A percentile compares a stretch with the other conserved stretches of the same genome.
Conservation (phyloP, 345 rosid genomes). For the Schrenkiella parvula region DNA sequence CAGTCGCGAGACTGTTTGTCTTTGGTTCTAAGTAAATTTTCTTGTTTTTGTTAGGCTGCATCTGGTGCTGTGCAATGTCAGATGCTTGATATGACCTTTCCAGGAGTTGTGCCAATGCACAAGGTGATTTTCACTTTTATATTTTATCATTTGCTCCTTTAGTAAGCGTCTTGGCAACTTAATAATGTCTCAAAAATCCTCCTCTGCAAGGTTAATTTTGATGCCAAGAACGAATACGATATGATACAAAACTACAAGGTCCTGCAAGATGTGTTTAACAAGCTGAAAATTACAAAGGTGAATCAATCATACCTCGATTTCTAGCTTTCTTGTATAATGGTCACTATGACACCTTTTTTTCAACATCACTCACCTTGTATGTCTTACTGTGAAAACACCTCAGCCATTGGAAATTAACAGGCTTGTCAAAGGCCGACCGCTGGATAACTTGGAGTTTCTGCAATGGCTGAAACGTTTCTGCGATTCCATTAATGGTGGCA, state of each 20-base stretch:
- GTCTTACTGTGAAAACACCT: neutral
- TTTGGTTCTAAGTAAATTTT: neutral
- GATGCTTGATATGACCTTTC: constrained; percentile 89
- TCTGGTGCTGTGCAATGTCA: constrained; percentile 99
- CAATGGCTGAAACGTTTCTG: constrained; percentile 97
- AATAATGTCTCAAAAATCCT: neutral
- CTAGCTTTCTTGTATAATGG: neutral
- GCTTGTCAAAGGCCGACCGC: constrained; percentile 85
- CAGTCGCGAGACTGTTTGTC: neutral
- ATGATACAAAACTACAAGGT: constrained; percentile 97
- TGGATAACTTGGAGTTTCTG: constrained; percentile 97
- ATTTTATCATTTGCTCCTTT: neutral
- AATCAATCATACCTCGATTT: neutral
- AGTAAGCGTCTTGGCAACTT: neutral
- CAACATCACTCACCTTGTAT: neutral
- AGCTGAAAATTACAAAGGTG: constrained; percentile 90
- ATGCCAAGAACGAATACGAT: constrained; percentile 88
- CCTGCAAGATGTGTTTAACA: constrained; percentile 88
- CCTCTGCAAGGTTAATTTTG: constrained; percentile 74
- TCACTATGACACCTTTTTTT: too few relatives aligned
- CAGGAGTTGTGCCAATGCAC: constrained; percentile 96
- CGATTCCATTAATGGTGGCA: constrained; percentile 95
- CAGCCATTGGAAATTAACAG: constrained; percentile 92
- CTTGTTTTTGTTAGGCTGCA: constrained; percentile 53
- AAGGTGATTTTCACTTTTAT: constrained; percentile 43